These are phyloP conservation scores for Arxiozyma telluris DNA, from an alignment of 1,139 yeast genomes.

Conservation along the genomic window DNA sequence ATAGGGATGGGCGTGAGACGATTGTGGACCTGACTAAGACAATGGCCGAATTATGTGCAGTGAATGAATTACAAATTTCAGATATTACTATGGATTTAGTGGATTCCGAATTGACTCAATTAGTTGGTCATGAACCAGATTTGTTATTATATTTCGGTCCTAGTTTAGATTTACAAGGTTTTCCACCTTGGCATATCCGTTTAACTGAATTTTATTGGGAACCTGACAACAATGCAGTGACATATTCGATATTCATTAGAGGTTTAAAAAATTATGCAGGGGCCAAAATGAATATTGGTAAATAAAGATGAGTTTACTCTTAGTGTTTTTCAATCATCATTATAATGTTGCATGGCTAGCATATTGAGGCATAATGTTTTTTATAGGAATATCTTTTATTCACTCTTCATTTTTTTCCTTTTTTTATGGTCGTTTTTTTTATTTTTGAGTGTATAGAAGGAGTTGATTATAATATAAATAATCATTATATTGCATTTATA, in stretches of 20 bases:
- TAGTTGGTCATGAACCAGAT: conserved; percentile 89
- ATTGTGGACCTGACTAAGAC: conserved; percentile 82
- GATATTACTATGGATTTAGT: conserved; percentile 70
- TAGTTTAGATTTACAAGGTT: conserved; percentile 76
- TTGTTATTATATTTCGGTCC: conserved; percentile 81
- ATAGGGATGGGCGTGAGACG: conserved; percentile 82
- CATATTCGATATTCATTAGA: conserved; percentile 75
- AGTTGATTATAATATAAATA: too few species aligned
- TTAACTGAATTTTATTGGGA: conserved; percentile 88
- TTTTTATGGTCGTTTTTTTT: too few species aligned
- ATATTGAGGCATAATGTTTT: background rate
- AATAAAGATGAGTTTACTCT: conserved; percentile 30
- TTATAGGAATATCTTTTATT: background rate
- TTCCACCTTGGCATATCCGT: conserved; percentile 97
- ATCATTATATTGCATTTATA: background rate
- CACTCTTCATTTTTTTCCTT: too few species aligned
- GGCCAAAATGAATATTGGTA: conserved; percentile 83
- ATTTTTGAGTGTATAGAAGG: background rate
- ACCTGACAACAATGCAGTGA: conserved; percentile 69
- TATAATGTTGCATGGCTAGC: background rate
- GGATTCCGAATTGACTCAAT: conserved; percentile 62
- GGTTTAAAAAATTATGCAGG: conserved; percentile 73
- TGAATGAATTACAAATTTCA: conserved; percentile 49
- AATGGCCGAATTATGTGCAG: conserved; percentile 65
- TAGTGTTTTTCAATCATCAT: background rate